phyloP scores from a whole-genome alignment of 1,139 yeast species.

The Pichia sp. region DNA sequence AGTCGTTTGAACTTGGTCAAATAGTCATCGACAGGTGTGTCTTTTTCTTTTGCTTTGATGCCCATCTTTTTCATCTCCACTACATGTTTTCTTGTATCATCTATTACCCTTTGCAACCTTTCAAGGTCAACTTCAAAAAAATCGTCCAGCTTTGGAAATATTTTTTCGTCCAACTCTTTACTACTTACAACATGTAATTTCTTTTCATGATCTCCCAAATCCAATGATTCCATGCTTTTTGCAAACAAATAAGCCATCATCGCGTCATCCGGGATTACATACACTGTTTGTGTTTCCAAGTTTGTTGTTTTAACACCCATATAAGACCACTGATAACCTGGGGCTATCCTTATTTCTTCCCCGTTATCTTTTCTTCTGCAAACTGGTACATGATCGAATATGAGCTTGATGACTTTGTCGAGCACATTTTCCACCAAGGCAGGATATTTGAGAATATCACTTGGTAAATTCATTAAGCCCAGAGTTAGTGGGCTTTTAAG shows the following conservation, averaged over 20 bases:
- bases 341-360: conserved; percentile 1
- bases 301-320: conserved; percentile 11
- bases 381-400: neutral
- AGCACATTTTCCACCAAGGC: conserved; percentile 16
- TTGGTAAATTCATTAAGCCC: conserved; percentile 8
- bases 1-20: conserved; percentile 16
- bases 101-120: neutral
- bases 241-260: conserved; percentile 25
- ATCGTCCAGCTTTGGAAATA: conserved; percentile 5
- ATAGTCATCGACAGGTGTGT: conserved; percentile 17
- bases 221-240: conserved; percentile 13
- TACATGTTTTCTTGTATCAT: neutral
- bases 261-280: conserved; percentile 27
- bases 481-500: neutral
- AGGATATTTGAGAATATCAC: conserved; percentile 5
- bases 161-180: neutral
- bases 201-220: neutral
- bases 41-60: neutral
- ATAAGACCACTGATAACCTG: conserved; percentile 23
- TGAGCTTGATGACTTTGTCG: conserved; percentile 7
- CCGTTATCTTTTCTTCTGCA: neutral
- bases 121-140: neutral
- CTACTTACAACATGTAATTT: neutral
- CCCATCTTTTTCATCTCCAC: conserved; percentile 5
- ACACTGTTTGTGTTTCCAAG: conserved; percentile 21